Evolutionary conservation across 768 basidiomycete genomes (phyloP).

Genomic region (Naganishia vaughanmartiniae): DNA sequence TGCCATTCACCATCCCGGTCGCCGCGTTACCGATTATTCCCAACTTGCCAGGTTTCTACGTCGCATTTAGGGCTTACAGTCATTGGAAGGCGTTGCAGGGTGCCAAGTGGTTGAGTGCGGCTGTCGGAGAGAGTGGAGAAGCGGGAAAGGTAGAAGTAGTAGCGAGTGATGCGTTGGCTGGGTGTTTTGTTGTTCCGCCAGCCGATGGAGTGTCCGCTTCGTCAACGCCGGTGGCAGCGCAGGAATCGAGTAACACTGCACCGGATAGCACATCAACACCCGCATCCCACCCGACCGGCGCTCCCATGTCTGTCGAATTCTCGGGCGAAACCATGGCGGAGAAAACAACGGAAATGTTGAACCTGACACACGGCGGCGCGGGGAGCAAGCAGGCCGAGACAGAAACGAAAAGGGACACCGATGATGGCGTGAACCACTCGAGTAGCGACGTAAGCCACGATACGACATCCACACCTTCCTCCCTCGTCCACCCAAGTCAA

Average conservation of each 20-base stretch:
- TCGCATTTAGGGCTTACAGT: slow-evolving; percentile 53
- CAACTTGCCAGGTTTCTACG: slow-evolving; percentile 53
- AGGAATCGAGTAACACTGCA: slow-evolving; percentile 10
- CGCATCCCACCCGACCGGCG: neutral
- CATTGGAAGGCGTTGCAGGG: slow-evolving; percentile 52
- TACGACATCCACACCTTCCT: slow-evolving; percentile 32
- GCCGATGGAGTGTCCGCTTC: no score
- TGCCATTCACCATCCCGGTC: slow-evolving; percentile 51
- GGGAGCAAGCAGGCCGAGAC: neutral
- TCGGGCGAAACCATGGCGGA: slow-evolving; percentile 7
- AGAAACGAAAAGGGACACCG: neutral
- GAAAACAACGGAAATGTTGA: slow-evolving; percentile 12
- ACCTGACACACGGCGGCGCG: neutral
- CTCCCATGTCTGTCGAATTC: neutral
- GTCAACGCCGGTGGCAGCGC: neutral
- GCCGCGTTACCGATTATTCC: slow-evolving; percentile 52
- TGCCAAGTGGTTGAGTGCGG: slow-evolving; percentile 43
- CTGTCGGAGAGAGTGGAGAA: slow-evolving; percentile 34
- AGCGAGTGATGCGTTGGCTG: slow-evolving; percentile 19
- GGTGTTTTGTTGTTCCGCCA: slow-evolving; percentile 1
- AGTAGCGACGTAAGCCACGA: slow-evolving; percentile 26
- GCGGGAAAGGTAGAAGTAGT: slow-evolving; percentile 42
- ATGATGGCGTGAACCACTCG: slow-evolving; percentile 20
- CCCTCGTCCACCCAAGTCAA: slow-evolving; percentile 29
- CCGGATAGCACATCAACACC: slow-evolving; percentile 28